phyloP scores from a whole-genome alignment of 805 yeast genomes.

The Candida koratica region DNA sequence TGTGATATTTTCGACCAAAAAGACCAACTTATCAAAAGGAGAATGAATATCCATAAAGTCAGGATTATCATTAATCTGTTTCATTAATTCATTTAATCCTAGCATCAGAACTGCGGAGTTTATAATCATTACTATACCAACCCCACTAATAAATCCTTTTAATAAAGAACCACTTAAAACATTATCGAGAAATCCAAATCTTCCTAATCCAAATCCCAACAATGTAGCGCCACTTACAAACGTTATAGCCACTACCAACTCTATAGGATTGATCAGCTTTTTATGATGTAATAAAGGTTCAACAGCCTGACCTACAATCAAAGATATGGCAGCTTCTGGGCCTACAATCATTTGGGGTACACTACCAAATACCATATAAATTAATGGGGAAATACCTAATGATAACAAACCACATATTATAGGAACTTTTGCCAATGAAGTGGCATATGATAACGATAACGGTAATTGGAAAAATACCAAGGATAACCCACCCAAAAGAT shows the following conservation, averaged over 20 bases:
- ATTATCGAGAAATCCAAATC: conserved; percentile 69
- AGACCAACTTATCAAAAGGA: conserved; percentile 64
- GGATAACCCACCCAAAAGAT: conserved; percentile 78
- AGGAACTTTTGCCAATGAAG: conserved; percentile 42
- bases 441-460: conserved; percentile 49
- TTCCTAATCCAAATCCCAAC: conserved; percentile 68
- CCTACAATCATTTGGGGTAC: conserved; percentile 47
- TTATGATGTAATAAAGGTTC: conserved; percentile 40
- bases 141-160: conserved; percentile 43
- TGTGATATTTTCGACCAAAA: conserved; percentile 46
- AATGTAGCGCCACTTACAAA: conserved; percentile 72
- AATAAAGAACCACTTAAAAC: conserved; percentile 37
- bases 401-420: conserved; percentile 38
- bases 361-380: conserved; percentile 40
- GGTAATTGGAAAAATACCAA: conserved; percentile 92
- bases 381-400: conserved; percentile 37
- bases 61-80: conserved; percentile 34
- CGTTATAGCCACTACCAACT: conserved; percentile 63
- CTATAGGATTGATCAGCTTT: conserved; percentile 37
- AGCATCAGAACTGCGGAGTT: conserved; percentile 71
- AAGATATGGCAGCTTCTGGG: conserved; percentile 44
- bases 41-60: conserved; percentile 44
- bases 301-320: conserved; percentile 45
- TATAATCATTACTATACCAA: conserved; percentile 42
- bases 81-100: conserved; percentile 52